Conservation (phyloP, 345 rosid species). For the Erodium maritimum region DNA sequence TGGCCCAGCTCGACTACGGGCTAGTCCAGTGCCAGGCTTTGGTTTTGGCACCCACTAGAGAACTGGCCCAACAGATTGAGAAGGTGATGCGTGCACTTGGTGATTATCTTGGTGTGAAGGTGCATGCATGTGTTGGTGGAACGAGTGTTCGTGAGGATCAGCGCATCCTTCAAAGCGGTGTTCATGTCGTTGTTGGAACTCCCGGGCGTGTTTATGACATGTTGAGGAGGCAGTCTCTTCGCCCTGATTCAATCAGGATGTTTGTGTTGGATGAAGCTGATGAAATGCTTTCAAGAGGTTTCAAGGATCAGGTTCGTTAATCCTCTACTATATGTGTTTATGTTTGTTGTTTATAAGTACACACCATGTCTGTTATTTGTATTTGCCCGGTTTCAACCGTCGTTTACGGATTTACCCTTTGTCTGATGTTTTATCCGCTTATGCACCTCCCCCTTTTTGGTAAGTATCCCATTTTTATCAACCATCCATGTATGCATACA, state of each 20-base stretch:
- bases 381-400: no score
- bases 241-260: no score
- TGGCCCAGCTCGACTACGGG: slow-evolving; percentile 26
- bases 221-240: slow-evolving; percentile 25
- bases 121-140: slow-evolving; percentile 29
- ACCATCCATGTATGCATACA: no score
- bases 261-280: slow-evolving; percentile 30
- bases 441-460: no score
- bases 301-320: slow-evolving; percentile 28
- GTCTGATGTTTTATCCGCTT: no score
- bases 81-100: slow-evolving; percentile 34
- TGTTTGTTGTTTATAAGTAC: not conserved
- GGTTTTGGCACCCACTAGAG: slow-evolving; percentile 27
- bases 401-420: no score
- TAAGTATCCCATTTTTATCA: no score
- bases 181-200: slow-evolving; percentile 28
- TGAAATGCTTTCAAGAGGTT: slow-evolving; percentile 31
- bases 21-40: slow-evolving; percentile 1
- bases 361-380: no score
- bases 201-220: slow-evolving; percentile 31
- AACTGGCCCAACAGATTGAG: slow-evolving; percentile 28
- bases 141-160: slow-evolving; percentile 28
- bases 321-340: not conserved
- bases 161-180: slow-evolving; percentile 28
- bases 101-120: slow-evolving; percentile 28